A percentile compares a stretch with the other conserved stretches of the same genome.
Conservation (phyloP, 352 stramenopile genomes). For the Paralagenidium karlingii region DNA sequence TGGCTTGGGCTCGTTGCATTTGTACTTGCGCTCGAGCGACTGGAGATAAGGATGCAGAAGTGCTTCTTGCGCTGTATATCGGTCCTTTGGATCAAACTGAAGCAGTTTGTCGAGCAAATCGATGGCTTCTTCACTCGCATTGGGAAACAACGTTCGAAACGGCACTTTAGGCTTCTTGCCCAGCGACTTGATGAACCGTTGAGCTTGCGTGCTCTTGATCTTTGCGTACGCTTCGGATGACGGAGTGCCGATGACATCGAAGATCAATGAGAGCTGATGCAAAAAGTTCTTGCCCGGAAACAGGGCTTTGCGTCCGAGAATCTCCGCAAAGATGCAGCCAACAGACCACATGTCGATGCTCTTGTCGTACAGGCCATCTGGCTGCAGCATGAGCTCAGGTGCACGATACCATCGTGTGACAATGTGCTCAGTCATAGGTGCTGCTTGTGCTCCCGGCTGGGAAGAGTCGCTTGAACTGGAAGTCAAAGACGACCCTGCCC, state of each 20-base stretch:
- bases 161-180: constrained; percentile 40
- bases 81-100: constrained; percentile 44
- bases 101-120: constrained; percentile 53
- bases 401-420: constrained; percentile 87
- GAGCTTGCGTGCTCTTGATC: constrained; percentile 64
- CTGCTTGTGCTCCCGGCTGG: no score
- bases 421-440: constrained; percentile 72
- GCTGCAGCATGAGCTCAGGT: constrained; percentile 86
- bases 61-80: constrained; percentile 44
- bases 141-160: constrained; percentile 36
- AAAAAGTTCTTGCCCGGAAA: constrained; percentile 47
- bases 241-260: constrained; percentile 57
- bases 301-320: constrained; percentile 46
- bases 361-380: constrained; percentile 74
- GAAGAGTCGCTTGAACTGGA: constrained; percentile 8
- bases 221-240: constrained; percentile 18
- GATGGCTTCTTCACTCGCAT: constrained; percentile 29
- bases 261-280: constrained; percentile 68
- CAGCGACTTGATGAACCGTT: constrained; percentile 53
- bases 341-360: constrained; percentile 89
- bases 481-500: constrained; percentile 3
- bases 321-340: constrained; percentile 73
- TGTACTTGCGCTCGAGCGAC: constrained; percentile 52
- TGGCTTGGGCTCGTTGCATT: constrained; percentile 3
- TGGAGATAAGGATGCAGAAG: constrained; percentile 60